These are phyloP conservation scores for Serendipita sp. DNA, from an alignment of 768 basidiomycete genomes.

Conservation along the genomic window DNA sequence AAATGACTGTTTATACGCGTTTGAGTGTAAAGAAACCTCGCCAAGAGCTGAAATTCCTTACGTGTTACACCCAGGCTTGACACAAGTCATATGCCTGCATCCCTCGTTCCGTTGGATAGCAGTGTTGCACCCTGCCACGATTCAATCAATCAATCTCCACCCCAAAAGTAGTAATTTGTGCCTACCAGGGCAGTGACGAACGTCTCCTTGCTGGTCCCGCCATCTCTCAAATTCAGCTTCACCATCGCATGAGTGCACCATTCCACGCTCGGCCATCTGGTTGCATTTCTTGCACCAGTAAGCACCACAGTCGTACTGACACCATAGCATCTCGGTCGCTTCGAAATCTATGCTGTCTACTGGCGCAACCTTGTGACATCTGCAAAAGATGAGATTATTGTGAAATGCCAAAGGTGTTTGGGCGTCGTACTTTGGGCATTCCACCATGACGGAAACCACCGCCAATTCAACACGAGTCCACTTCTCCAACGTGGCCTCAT, in stretches of 20 bases:
- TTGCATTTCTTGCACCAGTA: slow-evolving; percentile 3
- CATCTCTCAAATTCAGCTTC: background rate
- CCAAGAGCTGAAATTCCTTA: background rate
- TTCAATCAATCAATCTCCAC: background rate
- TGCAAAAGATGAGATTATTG: background rate
- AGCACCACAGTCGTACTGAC: background rate
- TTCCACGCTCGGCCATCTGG: background rate
- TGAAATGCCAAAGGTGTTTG: background rate
- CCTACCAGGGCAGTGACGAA: slow-evolving; percentile 2
- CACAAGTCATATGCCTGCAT: background rate
- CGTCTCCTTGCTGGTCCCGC: background rate
- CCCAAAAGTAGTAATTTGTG: background rate
- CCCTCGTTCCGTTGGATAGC: background rate
- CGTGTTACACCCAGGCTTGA: slow-evolving; percentile 1
- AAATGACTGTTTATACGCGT: background rate
- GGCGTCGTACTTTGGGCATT: background rate
- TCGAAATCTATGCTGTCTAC: background rate
- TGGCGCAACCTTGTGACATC: background rate
- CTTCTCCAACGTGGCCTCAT: background rate
- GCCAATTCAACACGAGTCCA: background rate
- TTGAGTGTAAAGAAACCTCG: too few species aligned
- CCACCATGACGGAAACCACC: background rate
- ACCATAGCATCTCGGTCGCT: slow-evolving; percentile 1
- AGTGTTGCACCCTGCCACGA: background rate
- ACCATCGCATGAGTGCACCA: background rate